These are phyloP conservation scores for Paraphoma sp. DNA, from an alignment of 2,329 filamentous ascomycete genomes.

Conservation along the genomic window DNA sequence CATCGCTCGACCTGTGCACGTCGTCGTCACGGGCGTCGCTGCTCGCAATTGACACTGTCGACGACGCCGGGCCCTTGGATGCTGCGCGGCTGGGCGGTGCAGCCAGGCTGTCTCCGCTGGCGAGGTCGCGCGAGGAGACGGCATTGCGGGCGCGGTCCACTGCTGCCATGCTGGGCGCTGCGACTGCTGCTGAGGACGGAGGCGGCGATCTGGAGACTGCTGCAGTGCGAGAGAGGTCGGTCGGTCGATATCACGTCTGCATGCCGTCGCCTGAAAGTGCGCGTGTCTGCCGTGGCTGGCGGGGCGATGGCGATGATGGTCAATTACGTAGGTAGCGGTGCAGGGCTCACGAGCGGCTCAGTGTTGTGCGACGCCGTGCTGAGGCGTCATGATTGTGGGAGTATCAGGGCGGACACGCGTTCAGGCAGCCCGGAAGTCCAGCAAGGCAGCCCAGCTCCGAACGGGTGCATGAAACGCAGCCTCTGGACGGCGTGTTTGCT, in stretches of 20 bases:
- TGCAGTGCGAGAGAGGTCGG: not conserved
- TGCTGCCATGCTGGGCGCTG: conserved; percentile 24
- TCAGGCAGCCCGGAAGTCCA: not conserved
- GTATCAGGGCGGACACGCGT: not conserved
- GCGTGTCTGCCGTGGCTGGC: conserved; percentile 11
- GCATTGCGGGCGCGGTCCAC: conserved; percentile 31
- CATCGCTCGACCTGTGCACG: conserved; percentile 44
- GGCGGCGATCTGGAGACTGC: not conserved
- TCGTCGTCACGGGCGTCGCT: conserved; percentile 37
- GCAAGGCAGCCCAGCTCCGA: not conserved
- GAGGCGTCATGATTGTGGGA: not conserved
- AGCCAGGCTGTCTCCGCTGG: conserved; percentile 32
- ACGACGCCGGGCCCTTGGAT: conserved; percentile 38
- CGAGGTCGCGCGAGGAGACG: conserved; percentile 20
- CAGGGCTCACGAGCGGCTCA: conserved; percentile 2
- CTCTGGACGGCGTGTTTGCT: not conserved
- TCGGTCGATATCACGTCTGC: not conserved
- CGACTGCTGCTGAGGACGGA: not conserved
- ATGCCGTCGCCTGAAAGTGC: conserved; percentile 4
- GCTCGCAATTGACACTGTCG: conserved; percentile 39
- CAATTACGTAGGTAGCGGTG: conserved; percentile 18
- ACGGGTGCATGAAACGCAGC: not conserved
- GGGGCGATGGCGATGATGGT: conserved; percentile 7
- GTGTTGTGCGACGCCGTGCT: conserved; percentile 1
- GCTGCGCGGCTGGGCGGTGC: conserved; percentile 23